phyloP scores from a whole-genome alignment of 345 rosid species.

The Ceriops tagal region DNA sequence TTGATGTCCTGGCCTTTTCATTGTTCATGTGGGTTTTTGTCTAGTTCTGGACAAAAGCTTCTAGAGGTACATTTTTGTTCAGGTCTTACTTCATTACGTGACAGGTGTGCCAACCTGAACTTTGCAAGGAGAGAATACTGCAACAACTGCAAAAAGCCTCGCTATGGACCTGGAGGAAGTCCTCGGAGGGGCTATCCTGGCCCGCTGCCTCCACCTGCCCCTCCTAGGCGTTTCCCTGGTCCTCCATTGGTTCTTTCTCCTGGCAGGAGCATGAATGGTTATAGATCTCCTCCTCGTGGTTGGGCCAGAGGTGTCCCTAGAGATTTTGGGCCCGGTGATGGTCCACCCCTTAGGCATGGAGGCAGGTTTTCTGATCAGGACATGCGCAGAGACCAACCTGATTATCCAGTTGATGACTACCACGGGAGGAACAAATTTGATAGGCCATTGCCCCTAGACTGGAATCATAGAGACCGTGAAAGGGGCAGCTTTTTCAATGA shows the following conservation, averaged over 20 bases:
- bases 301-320: constrained; percentile 62
- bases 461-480: constrained; percentile 56
- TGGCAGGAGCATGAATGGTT: constrained; percentile 51
- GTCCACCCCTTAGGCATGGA: constrained; percentile 52
- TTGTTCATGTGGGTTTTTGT: too few species aligned
- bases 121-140: constrained; percentile 84
- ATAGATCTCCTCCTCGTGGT: constrained; percentile 73
- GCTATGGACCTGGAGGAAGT: constrained; percentile 52
- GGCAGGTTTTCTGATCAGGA: constrained; percentile 42
- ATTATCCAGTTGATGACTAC: constrained; percentile 51
- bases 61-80: too few species aligned
- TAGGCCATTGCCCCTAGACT: constrained; percentile 51
- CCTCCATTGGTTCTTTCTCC: constrained; percentile 66
- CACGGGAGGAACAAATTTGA: constrained; percentile 58
- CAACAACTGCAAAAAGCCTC: constrained; percentile 69
- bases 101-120: constrained; percentile 81
- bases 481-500: constrained; percentile 48
- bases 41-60: background rate
- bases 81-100: background rate
- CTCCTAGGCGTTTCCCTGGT: constrained; percentile 51
- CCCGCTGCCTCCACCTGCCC: constrained; percentile 39
- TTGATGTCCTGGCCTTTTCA: background rate
- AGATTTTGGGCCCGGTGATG: constrained; percentile 47
- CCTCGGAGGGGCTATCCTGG: constrained; percentile 60
- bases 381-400: constrained; percentile 49